These are phyloP conservation scores for Phyllostachys edulis DNA, from an alignment of 176 grass and related monocot genomes.

Conservation along the genomic window DNA sequence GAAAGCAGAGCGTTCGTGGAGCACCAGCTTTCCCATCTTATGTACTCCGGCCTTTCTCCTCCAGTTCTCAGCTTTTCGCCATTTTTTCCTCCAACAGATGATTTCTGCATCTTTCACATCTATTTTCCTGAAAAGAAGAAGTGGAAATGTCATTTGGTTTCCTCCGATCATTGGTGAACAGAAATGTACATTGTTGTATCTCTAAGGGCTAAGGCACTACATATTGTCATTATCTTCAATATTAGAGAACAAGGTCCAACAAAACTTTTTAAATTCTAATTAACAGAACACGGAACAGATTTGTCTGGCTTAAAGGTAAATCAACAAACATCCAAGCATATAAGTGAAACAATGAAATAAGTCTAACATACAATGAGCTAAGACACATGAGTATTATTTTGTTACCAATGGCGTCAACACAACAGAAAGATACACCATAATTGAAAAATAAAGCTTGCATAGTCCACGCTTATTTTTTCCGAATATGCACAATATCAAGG, in stretches of 20 bases:
- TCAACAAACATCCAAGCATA: neutral
- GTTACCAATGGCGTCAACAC: neutral
- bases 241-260: neutral
- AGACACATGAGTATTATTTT: neutral
- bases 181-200: neutral
- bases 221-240: neutral
- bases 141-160: neutral
- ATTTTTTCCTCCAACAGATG: neutral
- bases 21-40: neutral
- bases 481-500: neutral
- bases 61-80: neutral
- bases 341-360: neutral
- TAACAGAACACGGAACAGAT: neutral
- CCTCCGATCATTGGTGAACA: neutral
- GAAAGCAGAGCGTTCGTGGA: neutral
- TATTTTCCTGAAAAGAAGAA: constrained; percentile 41
- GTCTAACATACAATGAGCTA: neutral
- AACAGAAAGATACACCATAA: neutral
- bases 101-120: neutral
- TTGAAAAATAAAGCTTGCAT: neutral
- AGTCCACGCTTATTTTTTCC: neutral
- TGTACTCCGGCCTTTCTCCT: neutral
- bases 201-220: neutral
- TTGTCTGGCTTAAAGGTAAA: neutral
- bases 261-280: neutral